These are phyloP conservation scores for Cochlearia excelsa DNA, from an alignment of 345 rosid species.

Conservation along the genomic window DNA sequence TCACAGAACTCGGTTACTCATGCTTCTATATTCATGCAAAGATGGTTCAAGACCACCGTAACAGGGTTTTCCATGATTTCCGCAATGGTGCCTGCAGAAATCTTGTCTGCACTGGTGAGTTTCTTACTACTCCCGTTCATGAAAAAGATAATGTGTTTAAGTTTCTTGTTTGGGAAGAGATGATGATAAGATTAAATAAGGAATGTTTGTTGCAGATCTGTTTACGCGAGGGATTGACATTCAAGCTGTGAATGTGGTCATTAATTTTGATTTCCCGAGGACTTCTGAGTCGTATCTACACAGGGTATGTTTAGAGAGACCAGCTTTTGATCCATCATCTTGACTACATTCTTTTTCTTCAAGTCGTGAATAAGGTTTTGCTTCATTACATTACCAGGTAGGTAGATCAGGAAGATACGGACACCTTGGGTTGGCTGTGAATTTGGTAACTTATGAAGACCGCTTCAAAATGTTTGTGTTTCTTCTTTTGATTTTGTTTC, in stretches of 20 bases:
- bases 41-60: constrained; percentile 99
- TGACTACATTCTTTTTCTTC: neutral
- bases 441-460: constrained; percentile 94
- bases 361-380: constrained; percentile 4
- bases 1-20: constrained; percentile 98
- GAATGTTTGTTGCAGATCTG: constrained; percentile 55
- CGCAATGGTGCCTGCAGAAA: constrained; percentile 99
- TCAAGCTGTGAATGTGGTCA: constrained; percentile 97
- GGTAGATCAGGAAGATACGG: constrained; percentile 99
- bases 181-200: constrained; percentile 11
- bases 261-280: constrained; percentile 95
- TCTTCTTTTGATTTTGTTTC: constrained; percentile 3
- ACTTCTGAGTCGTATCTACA: constrained; percentile 94
- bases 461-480: constrained; percentile 82
- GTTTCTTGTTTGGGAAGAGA: constrained; percentile 3
- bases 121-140: neutral
- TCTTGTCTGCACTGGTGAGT: constrained; percentile 95
- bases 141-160: constrained; percentile 7
- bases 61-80: constrained; percentile 98
- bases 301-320: constrained; percentile 56
- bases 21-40: constrained; percentile 95
- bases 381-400: constrained; percentile 46
- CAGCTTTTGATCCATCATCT: neutral
- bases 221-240: constrained; percentile 99
- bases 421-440: constrained; percentile 98